phyloP scores from a whole-genome alignment of 164 flowering plant genomes.

The Santalum album region DNA sequence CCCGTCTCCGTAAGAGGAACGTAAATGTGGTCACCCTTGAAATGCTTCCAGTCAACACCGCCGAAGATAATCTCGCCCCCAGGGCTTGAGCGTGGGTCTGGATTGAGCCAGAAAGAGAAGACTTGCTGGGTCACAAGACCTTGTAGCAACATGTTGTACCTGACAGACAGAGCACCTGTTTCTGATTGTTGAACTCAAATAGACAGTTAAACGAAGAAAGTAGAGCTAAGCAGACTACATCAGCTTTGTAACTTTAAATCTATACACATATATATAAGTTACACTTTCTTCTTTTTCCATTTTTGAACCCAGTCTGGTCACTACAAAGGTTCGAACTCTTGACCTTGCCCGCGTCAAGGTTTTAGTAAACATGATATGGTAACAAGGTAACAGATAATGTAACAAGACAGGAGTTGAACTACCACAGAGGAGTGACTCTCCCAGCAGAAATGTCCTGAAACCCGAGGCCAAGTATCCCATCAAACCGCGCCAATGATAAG shows the following conservation, averaged over 20 bases:
- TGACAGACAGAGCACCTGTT: constrained; percentile 13
- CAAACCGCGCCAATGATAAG: no score
- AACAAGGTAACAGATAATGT: neutral
- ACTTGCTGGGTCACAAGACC: constrained; percentile 29
- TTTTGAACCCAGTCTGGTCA: no score
- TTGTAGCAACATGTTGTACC: constrained; percentile 49
- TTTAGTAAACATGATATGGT: no score
- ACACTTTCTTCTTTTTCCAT: no score
- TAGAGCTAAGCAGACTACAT: neutral
- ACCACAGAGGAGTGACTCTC: constrained; percentile 42
- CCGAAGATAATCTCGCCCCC: constrained; percentile 60
- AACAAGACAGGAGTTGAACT: no score
- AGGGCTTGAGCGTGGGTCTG: constrained; percentile 22
- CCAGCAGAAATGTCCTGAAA: constrained; percentile 47
- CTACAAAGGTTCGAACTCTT: no score
- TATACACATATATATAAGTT: no score
- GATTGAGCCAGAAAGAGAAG: constrained; percentile 56
- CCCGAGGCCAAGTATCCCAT: constrained; percentile 52
- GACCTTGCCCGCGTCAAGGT: no score
- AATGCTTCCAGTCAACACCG: constrained; percentile 44
- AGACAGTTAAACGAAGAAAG: no score
- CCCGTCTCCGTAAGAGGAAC: constrained; percentile 46
- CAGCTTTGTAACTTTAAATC: no score
- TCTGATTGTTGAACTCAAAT: neutral
- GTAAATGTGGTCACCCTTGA: constrained; percentile 41